phyloP scores from a whole-genome alignment of 306 rosid genomes.

The Pyrus pyrifolia region DNA sequence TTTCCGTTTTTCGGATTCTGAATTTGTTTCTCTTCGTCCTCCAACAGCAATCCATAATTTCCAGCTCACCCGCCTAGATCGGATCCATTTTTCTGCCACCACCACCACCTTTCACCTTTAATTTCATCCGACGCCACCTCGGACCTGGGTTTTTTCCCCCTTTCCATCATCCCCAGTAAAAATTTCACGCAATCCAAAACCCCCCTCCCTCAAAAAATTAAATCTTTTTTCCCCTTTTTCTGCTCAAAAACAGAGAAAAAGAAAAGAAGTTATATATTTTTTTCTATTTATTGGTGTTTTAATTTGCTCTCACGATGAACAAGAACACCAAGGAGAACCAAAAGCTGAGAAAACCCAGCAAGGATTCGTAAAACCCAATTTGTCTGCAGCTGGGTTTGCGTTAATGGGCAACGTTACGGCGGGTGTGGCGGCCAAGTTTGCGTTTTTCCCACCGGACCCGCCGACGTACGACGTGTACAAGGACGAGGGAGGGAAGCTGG shows the following conservation, averaged over 20 bases:
- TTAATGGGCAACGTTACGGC: slow-evolving; percentile 90
- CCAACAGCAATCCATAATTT: slow-evolving; percentile 4
- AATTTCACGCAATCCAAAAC: slow-evolving; percentile 11
- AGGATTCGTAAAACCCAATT: background rate
- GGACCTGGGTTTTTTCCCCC: background rate
- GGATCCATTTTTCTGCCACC: slow-evolving; percentile 54
- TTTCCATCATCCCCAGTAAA: slow-evolving; percentile 42
- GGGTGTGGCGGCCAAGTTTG: slow-evolving; percentile 88
- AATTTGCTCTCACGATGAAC: background rate
- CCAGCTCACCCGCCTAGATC: slow-evolving; percentile 70
- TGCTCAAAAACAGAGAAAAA: background rate
- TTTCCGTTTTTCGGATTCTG: background rate
- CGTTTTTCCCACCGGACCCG: slow-evolving; percentile 98
- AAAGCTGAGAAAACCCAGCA: background rate
- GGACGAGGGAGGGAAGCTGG: slow-evolving; percentile 46
- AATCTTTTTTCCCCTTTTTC: background rate
- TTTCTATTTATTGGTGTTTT: background rate
- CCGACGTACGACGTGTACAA: slow-evolving; percentile 64
- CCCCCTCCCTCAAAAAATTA: background rate
- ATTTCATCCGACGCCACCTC: slow-evolving; percentile 37
- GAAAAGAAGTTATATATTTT: background rate
- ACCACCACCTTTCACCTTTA: slow-evolving; percentile 23
- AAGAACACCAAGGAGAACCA: background rate
- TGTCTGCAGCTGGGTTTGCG: slow-evolving; percentile 20
- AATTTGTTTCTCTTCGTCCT: slow-evolving; percentile 13